phyloP scores from a whole-genome alignment of 192 early-diverging fungal species.

The Coemansia aciculifera region DNA sequence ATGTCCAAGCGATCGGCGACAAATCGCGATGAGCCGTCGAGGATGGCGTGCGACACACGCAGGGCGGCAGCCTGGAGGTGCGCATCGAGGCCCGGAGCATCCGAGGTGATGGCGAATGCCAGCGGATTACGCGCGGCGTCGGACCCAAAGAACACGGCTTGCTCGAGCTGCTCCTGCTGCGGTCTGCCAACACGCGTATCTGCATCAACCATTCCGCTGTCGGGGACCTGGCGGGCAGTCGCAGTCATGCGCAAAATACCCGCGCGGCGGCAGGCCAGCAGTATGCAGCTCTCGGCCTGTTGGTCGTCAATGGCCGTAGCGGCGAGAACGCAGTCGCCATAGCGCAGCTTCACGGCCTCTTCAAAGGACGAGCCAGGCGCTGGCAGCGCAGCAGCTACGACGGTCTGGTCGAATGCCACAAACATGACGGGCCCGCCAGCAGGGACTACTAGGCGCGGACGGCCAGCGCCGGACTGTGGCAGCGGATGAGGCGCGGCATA shows the following conservation, averaged over 20 bases:
- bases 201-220: neutral
- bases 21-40: constrained; percentile 46
- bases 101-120: constrained; percentile 27
- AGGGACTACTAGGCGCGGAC: constrained; percentile 32
- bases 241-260: constrained; percentile 39
- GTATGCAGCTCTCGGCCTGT: constrained; percentile 24
- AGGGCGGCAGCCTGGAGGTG: constrained; percentile 38
- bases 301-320: neutral
- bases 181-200: constrained; percentile 6
- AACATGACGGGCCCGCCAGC: constrained; percentile 27
- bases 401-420: constrained; percentile 19
- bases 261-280: constrained; percentile 23
- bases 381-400: constrained; percentile 14
- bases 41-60: constrained; percentile 36
- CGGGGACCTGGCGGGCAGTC: neutral
- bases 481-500: constrained; percentile 1
- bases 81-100: constrained; percentile 14
- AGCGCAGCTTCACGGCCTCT: constrained; percentile 31
- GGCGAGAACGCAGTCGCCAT: constrained; percentile 24
- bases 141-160: constrained; percentile 49
- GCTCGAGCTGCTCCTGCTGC: constrained; percentile 45
- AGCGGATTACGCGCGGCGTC: constrained; percentile 29
- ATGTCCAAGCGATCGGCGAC: constrained; percentile 39
- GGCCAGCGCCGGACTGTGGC: neutral
- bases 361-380: constrained; percentile 21